Conservation (phyloP, 2,329 filamentous ascomycete species). For the Alternaria sp. region DNA sequence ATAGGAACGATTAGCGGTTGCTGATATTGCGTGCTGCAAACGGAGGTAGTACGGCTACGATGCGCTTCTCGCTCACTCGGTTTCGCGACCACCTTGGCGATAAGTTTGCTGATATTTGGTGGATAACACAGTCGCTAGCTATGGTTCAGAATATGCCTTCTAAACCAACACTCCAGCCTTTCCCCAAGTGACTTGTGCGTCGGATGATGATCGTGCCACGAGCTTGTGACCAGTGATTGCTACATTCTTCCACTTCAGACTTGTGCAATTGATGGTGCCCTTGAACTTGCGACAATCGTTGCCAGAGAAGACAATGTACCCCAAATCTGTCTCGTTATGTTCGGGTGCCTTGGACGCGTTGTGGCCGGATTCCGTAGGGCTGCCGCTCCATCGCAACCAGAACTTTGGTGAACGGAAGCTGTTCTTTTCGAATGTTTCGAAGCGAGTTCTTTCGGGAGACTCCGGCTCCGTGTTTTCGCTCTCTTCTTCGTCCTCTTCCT, state of each 20-base stretch:
- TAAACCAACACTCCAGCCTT: neutral
- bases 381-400: conserved; percentile 34
- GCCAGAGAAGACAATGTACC: conserved; percentile 30
- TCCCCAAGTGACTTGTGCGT: conserved; percentile 22
- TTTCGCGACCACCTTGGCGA: neutral
- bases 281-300: conserved; percentile 34
- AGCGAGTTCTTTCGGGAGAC: conserved; percentile 14
- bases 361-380: neutral
- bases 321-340: conserved; percentile 16
- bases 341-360: neutral
- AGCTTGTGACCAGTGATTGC: conserved; percentile 27
- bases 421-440: conserved; percentile 34
- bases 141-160: neutral
- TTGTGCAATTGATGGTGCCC: conserved; percentile 26
- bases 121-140: neutral
- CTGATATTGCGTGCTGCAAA: neutral
- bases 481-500: neutral
- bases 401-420: conserved; percentile 36
- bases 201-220: conserved; percentile 19
- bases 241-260: conserved; percentile 29
- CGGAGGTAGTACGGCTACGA: neutral
- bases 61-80: neutral
- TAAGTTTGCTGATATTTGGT: neutral
- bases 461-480: conserved; percentile 2
- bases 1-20: neutral